Evolutionary conservation across 164 flowering plant genomes (phyloP).

Genomic region (Taxillus chinensis): DNA sequence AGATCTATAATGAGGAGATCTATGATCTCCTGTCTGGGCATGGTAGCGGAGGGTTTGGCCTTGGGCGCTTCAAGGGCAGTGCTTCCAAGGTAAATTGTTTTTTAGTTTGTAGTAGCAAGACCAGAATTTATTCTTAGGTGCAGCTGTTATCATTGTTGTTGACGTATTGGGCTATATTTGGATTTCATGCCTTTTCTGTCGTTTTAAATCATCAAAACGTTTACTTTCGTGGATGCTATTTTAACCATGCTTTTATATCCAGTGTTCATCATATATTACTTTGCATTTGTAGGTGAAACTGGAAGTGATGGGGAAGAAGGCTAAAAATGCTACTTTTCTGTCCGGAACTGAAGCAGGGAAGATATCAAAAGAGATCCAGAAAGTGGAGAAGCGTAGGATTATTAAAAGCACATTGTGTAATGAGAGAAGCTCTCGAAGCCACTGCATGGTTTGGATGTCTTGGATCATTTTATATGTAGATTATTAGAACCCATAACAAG

Average conservation of each 20-base stretch:
- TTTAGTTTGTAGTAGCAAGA: background rate
- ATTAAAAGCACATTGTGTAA: constrained; percentile 83
- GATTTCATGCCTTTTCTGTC: too few relatives aligned
- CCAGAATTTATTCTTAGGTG: too few relatives aligned
- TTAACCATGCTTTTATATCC: background rate
- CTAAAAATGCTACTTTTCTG: constrained; percentile 86
- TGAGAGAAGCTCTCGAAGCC: constrained; percentile 95
- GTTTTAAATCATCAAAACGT: background rate
- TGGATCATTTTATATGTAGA: background rate
- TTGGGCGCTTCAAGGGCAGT: constrained; percentile 76
- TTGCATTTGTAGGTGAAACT: constrained; percentile 50
- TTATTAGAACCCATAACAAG: background rate
- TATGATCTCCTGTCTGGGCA: constrained; percentile 72
- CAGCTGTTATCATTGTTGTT: too few relatives aligned
- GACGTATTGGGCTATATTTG: too few relatives aligned
- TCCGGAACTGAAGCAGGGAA: constrained; percentile 92
- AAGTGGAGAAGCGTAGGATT: constrained; percentile 89
- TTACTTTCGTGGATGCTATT: background rate
- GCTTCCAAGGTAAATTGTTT: constrained; percentile 58
- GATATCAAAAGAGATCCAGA: constrained; percentile 82
- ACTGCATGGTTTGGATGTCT: constrained; percentile 67
- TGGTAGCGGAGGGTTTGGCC: constrained; percentile 49
- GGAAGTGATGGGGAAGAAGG: constrained; percentile 97
- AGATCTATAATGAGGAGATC: constrained; percentile 94
- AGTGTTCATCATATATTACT: too few relatives aligned